Evolutionary conservation across 2,329 filamentous ascomycete genomes (phyloP).

Genomic region (Xylaria sp.): DNA sequence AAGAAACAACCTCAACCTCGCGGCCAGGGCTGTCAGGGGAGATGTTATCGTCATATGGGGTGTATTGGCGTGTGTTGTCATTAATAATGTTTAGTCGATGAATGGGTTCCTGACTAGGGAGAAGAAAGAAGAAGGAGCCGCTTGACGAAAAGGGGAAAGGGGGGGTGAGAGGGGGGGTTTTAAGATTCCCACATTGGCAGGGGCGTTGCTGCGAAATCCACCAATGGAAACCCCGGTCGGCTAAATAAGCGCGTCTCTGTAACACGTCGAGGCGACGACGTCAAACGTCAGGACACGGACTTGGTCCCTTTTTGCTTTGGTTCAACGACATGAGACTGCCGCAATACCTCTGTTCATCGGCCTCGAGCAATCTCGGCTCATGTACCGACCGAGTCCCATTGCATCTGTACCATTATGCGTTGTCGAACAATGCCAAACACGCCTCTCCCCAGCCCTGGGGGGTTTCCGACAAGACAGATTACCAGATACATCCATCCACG

Average conservation of each 20-base stretch:
- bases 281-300: conserved; percentile 44
- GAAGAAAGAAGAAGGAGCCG: conserved; percentile 17
- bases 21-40: no score
- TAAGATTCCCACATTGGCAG: conserved; percentile 23
- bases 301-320: conserved; percentile 35
- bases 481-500: no score
- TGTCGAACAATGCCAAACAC: conserved; percentile 2
- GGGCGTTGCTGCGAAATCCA: conserved; percentile 17
- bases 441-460: neutral
- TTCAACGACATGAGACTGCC: conserved; percentile 32
- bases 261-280: conserved; percentile 43
- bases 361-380: neutral
- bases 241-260: conserved; percentile 42
- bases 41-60: neutral
- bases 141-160: conserved; percentile 28
- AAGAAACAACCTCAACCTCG: neutral
- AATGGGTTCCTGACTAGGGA: conserved; percentile 1
- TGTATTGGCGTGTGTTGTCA: no score
- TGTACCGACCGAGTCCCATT: conserved; percentile 18
- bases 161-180: conserved; percentile 27
- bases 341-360: conserved; percentile 21
- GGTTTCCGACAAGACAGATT: neutral
- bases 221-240: conserved; percentile 35
- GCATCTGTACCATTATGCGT: conserved; percentile 6
- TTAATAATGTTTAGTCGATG: neutral